These are phyloP conservation scores for Paecilomyces sp. DNA, from an alignment of 2,329 filamentous ascomycete species.

Conservation along the genomic window DNA sequence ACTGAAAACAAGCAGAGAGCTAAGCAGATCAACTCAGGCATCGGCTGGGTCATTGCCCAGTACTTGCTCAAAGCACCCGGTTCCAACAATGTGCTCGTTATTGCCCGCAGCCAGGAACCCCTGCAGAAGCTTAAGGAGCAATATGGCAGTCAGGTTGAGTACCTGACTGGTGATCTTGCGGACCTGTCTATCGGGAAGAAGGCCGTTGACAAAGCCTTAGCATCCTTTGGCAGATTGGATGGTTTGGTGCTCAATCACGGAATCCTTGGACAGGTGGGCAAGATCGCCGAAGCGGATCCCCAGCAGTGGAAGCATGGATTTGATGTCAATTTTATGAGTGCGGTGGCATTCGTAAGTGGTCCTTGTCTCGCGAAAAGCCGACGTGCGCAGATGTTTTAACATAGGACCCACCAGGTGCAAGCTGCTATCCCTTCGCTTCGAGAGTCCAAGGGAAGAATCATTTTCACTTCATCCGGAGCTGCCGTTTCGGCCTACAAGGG, in stretches of 20 bases:
- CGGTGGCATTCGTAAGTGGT: conserved; percentile 62
- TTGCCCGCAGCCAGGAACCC: conserved; percentile 50
- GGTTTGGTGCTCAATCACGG: conserved; percentile 86
- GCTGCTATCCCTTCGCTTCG: conserved; percentile 64
- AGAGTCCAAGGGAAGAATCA: conserved; percentile 59
- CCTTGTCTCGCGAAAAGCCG: neutral
- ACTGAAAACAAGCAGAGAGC: neutral
- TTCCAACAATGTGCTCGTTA: conserved; percentile 50
- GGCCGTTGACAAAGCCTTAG: conserved; percentile 58
- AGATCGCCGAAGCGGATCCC: conserved; percentile 58
- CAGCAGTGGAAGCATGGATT: conserved; percentile 71
- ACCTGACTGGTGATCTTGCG: conserved; percentile 51
- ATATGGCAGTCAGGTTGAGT: conserved; percentile 48
- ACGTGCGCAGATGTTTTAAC: neutral
- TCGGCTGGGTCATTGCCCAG: conserved; percentile 55
- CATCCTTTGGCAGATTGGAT: conserved; percentile 67
- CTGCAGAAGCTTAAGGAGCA: conserved; percentile 47
- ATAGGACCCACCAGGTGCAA: conserved; percentile 50
- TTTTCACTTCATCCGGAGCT: conserved; percentile 77
- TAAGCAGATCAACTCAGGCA: conserved; percentile 35
- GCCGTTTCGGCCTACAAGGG: conserved; percentile 57
- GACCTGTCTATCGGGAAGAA: conserved; percentile 50
- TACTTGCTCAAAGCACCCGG: conserved; percentile 47
- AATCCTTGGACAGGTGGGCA: conserved; percentile 65
- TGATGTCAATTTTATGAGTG: conserved; percentile 82